Percentiles rank a stretch among this genome's conserved stretches.
These are phyloP conservation scores for Talaromyces sp. DNA, from an alignment of 2,329 filamentous ascomycete species.

Conservation along the genomic window DNA sequence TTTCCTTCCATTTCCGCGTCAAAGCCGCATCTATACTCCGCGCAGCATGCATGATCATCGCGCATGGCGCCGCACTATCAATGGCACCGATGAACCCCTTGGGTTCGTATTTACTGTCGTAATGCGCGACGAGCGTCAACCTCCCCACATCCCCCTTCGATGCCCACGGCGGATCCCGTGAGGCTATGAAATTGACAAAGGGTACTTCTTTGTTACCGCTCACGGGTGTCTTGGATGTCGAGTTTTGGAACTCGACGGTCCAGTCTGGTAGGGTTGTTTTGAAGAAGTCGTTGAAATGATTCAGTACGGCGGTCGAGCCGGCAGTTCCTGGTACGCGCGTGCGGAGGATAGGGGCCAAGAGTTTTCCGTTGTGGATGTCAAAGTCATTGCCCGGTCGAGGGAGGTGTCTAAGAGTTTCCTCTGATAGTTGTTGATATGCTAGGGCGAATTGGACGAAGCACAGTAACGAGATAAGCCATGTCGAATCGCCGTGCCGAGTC, in stretches of 20 bases:
- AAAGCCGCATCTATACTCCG: slow-evolving; percentile 74
- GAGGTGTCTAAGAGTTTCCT: slow-evolving; percentile 67
- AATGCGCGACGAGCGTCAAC: slow-evolving; percentile 87
- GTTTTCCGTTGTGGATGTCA: slow-evolving; percentile 67
- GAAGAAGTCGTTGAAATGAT: slow-evolving; percentile 85
- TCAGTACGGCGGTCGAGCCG: slow-evolving; percentile 67
- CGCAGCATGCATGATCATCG: slow-evolving; percentile 84
- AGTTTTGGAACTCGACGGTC: slow-evolving; percentile 81
- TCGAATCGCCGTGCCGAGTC: neutral
- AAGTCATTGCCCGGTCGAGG: slow-evolving; percentile 72
- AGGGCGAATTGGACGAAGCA: slow-evolving; percentile 17
- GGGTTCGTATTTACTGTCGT: slow-evolving; percentile 78
- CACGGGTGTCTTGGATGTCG: slow-evolving; percentile 75
- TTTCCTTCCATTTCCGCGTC: slow-evolving; percentile 74
- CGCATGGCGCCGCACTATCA: slow-evolving; percentile 91
- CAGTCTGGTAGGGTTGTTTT: slow-evolving; percentile 68
- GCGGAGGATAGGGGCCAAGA: slow-evolving; percentile 82
- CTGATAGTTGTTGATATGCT: slow-evolving; percentile 63
- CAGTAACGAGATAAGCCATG: slow-evolving; percentile 13
- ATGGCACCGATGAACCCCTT: slow-evolving; percentile 88
- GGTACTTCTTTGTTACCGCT: slow-evolving; percentile 68
- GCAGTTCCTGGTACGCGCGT: slow-evolving; percentile 84
- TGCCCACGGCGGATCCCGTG: slow-evolving; percentile 81
- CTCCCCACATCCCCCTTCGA: slow-evolving; percentile 69
- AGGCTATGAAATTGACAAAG: slow-evolving; percentile 82